phyloP scores from a whole-genome alignment of 1,284 basidiomycete species.

The Moniliophthora roreri region DNA sequence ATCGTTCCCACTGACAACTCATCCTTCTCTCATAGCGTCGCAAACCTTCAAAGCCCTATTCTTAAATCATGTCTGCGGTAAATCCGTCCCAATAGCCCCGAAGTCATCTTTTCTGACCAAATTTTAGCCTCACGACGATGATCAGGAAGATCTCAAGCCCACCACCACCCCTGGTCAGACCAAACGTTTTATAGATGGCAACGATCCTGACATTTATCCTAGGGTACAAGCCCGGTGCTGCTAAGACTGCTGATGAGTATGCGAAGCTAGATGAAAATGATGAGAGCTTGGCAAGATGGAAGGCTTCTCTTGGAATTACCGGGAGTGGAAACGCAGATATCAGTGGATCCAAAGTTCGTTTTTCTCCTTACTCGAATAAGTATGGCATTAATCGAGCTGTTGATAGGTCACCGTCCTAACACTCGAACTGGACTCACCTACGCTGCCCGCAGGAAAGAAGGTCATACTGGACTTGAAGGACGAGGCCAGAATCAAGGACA shows the following conservation, averaged over 20 bases:
- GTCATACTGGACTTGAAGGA: slow-evolving; percentile 59
- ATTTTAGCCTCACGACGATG: slow-evolving; percentile 48
- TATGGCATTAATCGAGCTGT: slow-evolving; percentile 8
- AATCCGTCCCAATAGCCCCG: slow-evolving; percentile 16
- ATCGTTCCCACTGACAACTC: slow-evolving; percentile 7
- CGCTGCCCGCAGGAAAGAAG: slow-evolving; percentile 62
- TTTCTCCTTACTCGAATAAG: background rate
- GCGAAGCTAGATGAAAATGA: slow-evolving; percentile 81
- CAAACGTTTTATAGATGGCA: background rate
- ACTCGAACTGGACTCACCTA: slow-evolving; percentile 68
- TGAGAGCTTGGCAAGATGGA: slow-evolving; percentile 87
- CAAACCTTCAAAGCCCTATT: slow-evolving; percentile 11
- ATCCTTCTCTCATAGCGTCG: slow-evolving; percentile 9
- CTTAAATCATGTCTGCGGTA: slow-evolving; percentile 42
- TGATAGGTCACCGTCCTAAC: slow-evolving; percentile 64
- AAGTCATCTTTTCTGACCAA: background rate
- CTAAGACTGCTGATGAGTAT: slow-evolving; percentile 70
- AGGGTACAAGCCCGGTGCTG: slow-evolving; percentile 75
- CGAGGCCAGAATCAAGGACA: slow-evolving; percentile 41
- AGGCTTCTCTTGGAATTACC: slow-evolving; percentile 83
- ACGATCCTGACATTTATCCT: slow-evolving; percentile 18
- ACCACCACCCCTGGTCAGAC: slow-evolving; percentile 60
- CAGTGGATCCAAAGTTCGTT: slow-evolving; percentile 62
- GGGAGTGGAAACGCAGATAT: slow-evolving; percentile 45
- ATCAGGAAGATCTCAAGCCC: slow-evolving; percentile 65